Percentiles rank a stretch among this genome's conserved stretches.
Evolutionary conservation across 1,284 basidiomycete genomes (phyloP).

Genomic region (Mycena citricolor): DNA sequence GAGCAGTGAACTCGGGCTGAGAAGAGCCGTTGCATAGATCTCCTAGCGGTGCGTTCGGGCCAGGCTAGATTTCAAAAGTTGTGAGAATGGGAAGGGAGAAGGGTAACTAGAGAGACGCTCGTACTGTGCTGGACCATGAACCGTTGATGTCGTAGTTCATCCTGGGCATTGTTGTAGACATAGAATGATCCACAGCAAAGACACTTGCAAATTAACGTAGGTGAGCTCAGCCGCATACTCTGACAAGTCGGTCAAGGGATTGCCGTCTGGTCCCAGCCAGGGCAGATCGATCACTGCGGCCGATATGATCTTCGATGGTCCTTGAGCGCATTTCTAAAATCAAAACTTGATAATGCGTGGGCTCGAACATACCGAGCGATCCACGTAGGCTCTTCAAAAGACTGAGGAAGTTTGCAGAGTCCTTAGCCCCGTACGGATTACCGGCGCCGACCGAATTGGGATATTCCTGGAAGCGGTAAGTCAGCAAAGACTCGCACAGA

Average conservation of each 20-base stretch:
- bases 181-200: background rate
- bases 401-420: conserved; percentile 66
- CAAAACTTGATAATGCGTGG: background rate
- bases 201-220: conserved; percentile 59
- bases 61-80: conserved; percentile 41
- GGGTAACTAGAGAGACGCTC: conserved; percentile 56
- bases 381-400: conserved; percentile 63
- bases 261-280: conserved; percentile 64
- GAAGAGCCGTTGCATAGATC: conserved; percentile 56
- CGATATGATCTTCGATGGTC: conserved; percentile 64
- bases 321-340: conserved; percentile 23
- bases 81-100: conserved; percentile 51
- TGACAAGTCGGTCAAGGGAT: conserved; percentile 65
- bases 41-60: conserved; percentile 75
- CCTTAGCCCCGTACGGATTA: conserved; percentile 59
- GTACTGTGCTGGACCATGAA: conserved; percentile 41
- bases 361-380: conserved; percentile 44
- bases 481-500: background rate
- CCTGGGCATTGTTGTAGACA: background rate
- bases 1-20: conserved; percentile 62
- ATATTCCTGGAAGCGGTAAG: conserved; percentile 54
- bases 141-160: conserved; percentile 77
- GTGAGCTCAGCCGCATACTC: conserved; percentile 68
- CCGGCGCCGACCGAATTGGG: conserved; percentile 66
- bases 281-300: conserved; percentile 70